phyloP scores from a whole-genome alignment of 495 filamentous ascomycete species.

The Penicillium longicatenatum region DNA sequence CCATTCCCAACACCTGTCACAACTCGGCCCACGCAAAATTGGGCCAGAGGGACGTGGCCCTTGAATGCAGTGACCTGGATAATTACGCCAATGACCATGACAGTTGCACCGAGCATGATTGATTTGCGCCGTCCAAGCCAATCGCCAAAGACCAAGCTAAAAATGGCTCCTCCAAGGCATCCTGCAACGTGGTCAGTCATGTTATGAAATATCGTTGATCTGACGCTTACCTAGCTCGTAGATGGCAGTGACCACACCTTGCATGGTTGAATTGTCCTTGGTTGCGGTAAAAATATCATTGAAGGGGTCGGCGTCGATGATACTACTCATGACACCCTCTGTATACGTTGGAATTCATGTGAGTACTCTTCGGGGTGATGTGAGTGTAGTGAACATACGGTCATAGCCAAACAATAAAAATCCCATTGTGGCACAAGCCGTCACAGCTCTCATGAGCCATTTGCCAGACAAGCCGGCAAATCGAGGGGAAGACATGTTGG shows the following conservation, averaged over 20 bases:
- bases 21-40: background rate
- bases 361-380: background rate
- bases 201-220: background rate
- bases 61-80: slow-evolving; percentile 1
- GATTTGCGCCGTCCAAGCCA: background rate
- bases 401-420: slow-evolving; percentile 72
- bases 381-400: slow-evolving; percentile 23
- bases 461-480: slow-evolving; percentile 64
- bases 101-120: background rate
- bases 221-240: slow-evolving; percentile 60
- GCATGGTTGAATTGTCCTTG: slow-evolving; percentile 62
- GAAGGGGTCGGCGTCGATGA: slow-evolving; percentile 69
- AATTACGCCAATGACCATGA: background rate
- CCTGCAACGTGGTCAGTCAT: background rate
- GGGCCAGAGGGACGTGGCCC: slow-evolving; percentile 9
- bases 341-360: background rate
- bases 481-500: slow-evolving; percentile 22
- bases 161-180: background rate
- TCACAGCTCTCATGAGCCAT: slow-evolving; percentile 59
- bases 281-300: slow-evolving; percentile 65
- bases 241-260: slow-evolving; percentile 73
- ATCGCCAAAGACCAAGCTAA: background rate
- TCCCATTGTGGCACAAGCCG: slow-evolving; percentile 64
- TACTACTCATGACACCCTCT: slow-evolving; percentile 69
- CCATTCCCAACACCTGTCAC: background rate